Conservation (phyloP, 345 rosid genomes). For the Erysimum cheiranthoides region DNA sequence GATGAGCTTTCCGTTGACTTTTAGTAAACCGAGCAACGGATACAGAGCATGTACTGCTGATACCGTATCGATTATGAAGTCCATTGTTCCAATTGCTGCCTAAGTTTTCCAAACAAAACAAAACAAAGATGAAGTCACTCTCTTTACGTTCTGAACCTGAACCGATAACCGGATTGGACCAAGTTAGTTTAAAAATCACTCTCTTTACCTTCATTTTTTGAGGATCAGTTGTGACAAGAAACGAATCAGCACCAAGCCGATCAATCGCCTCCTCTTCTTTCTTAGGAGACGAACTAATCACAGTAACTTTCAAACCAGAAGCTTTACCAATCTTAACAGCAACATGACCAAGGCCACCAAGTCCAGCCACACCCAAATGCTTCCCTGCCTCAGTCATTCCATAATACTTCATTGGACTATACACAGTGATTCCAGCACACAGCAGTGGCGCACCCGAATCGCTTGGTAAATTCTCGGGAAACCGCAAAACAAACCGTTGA, state of each 20-base stretch:
- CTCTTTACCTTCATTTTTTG: conserved; percentile 65
- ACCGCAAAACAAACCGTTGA: conserved; percentile 65
- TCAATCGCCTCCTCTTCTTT: conserved; percentile 42
- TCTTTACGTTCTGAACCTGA: background rate
- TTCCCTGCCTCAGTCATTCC: conserved; percentile 84
- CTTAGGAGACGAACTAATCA: conserved; percentile 66
- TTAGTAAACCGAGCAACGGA: conserved; percentile 71
- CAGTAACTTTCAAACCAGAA: conserved; percentile 85
- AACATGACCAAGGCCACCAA: conserved; percentile 93
- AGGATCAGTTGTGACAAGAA: conserved; percentile 63
- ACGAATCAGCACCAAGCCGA: conserved; percentile 47
- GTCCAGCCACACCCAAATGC: conserved; percentile 88
- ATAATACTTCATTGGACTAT: conserved; percentile 90
- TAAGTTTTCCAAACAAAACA: conserved; percentile 40
- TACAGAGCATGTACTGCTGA: conserved; percentile 81
- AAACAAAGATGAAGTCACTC: background rate
- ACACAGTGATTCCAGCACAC: conserved; percentile 90
- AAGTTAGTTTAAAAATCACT: background rate
- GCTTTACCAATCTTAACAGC: conserved; percentile 91
- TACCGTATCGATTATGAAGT: conserved; percentile 82
- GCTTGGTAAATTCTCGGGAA: conserved; percentile 70
- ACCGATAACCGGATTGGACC: background rate
- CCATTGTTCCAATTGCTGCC: conserved; percentile 77
- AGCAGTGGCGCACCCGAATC: conserved; percentile 79
- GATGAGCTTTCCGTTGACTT: conserved; percentile 74